These are phyloP conservation scores for carrot (Daucus carota) DNA, from an alignment of 129 eudicot species.

Conservation along the genomic window DNA sequence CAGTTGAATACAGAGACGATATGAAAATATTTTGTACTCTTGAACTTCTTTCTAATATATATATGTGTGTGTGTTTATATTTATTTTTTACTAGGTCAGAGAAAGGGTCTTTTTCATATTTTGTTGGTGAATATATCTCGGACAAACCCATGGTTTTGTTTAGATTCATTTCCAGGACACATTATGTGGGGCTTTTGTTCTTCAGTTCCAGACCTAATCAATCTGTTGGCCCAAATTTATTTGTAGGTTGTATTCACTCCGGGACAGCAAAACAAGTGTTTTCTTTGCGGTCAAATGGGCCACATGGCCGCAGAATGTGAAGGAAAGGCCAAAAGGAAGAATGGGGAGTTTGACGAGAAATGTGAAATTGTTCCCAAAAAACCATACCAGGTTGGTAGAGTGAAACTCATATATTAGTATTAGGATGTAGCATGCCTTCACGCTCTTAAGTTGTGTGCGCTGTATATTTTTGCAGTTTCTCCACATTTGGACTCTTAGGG, in stretches of 20 bases:
- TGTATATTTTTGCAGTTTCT: conserved; percentile 29
- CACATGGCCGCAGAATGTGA: conserved; percentile 82
- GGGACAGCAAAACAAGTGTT: conserved; percentile 94
- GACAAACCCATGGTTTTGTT: neutral
- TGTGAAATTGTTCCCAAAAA: conserved; percentile 63
- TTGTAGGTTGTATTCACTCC: conserved; percentile 65
- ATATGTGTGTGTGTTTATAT: no score
- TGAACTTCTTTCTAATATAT: neutral
- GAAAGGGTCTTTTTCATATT: neutral
- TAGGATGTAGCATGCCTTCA: neutral
- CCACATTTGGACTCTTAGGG: conserved; percentile 38
- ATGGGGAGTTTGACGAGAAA: conserved; percentile 92
- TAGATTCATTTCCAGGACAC: neutral
- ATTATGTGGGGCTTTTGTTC: neutral
- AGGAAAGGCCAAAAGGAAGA: conserved; percentile 85
- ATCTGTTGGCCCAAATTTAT: neutral
- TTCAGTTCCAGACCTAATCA: neutral
- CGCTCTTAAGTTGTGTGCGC: neutral
- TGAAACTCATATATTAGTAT: neutral
- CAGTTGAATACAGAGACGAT: neutral
- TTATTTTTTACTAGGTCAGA: neutral
- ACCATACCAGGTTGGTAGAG: conserved; percentile 63
- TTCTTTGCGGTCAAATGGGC: conserved; percentile 82
- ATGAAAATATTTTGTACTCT: neutral
- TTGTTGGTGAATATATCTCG: neutral